Base-by-base conservation (phyloP, 2,329 filamentous ascomycete species). In the Claviceps capensis region DNA sequence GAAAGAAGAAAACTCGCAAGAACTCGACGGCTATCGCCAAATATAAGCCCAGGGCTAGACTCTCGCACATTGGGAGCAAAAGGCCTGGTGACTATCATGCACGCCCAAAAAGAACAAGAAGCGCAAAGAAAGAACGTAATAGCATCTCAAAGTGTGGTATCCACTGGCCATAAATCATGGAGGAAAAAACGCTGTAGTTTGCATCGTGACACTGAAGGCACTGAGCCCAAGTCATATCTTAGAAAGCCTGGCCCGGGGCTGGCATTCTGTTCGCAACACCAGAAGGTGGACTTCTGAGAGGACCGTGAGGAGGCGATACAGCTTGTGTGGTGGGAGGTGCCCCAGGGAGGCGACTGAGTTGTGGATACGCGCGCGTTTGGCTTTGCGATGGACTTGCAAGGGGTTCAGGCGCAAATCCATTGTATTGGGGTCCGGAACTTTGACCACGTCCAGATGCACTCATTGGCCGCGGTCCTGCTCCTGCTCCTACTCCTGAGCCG, bases 201-300 rank as follows among this genome's bases (percentile, higher is more conserved):
- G 30, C 30, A 34, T 34, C 26, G 6, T 16, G 17, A 40, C 7
- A 5, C 26, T 26, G n/a, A 11, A 19, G n/a, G 16, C 17, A 6
- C 45, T 36, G 30, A 34, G 23, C 40, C 37, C n/a, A 7, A 36
- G 7, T 3, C 16, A 6, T 36, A 7, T 40, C 53, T 62, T 49
- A 77, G 52, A 72, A 73, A 4, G 76, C 75, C 62, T 78, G 76
- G 38, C 75, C 75, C 5, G 77, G 75, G 42, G 81, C 72, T 26
- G 78, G 76, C 63, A 81, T 81, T 52, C 77, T 72, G 57, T 66
- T 70, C 54, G 78, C 69, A 26, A 72, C 66, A 42, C 68, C 71
- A 34, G 69, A 63, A 41, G 67, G 62, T 49, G 65, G 67, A 49
- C 68, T 71, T 34, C 69, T 64, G 41, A 67, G 62, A 52, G 65